Evolutionary conservation across 345 rosid species (phyloP).

Genomic region (Aquilaria sinensis): DNA sequence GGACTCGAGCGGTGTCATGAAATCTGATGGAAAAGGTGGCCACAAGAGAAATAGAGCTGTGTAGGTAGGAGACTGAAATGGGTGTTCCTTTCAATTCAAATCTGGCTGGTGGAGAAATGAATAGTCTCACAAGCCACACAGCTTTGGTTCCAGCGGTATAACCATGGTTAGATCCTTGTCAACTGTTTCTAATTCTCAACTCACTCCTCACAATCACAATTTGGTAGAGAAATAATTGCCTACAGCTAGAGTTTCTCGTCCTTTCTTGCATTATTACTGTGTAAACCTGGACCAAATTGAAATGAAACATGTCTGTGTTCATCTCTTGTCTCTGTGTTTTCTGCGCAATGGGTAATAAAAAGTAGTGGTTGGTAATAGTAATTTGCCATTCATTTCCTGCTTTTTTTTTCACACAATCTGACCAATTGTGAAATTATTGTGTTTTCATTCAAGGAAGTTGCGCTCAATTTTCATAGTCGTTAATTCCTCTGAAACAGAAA

Average conservation of each 20-base stretch:
- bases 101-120: not conserved
- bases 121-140: constrained; percentile 18
- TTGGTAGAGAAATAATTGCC: constrained; percentile 31
- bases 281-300: constrained; percentile 31
- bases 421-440: not conserved
- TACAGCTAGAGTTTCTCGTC: constrained; percentile 8
- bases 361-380: not conserved
- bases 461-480: constrained; percentile 8
- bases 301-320: constrained; percentile 25
- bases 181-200: constrained; percentile 19
- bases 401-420: not conserved
- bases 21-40: constrained; percentile 42
- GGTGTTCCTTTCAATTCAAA: not conserved
- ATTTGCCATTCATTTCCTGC: not conserved
- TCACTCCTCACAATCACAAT: constrained; percentile 11
- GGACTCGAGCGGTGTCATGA: constrained; percentile 40
- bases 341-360: constrained; percentile 4
- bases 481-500: too few species aligned
- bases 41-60: constrained; percentile 53
- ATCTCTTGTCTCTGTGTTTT: not conserved
- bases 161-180: constrained; percentile 25
- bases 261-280: constrained; percentile 22
- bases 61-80: constrained; percentile 7
- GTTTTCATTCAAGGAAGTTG: constrained; percentile 11
- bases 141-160: constrained; percentile 19